Conservation (phyloP, 2,329 filamentous ascomycete genomes). For the Cordyceps tenuipes region DNA sequence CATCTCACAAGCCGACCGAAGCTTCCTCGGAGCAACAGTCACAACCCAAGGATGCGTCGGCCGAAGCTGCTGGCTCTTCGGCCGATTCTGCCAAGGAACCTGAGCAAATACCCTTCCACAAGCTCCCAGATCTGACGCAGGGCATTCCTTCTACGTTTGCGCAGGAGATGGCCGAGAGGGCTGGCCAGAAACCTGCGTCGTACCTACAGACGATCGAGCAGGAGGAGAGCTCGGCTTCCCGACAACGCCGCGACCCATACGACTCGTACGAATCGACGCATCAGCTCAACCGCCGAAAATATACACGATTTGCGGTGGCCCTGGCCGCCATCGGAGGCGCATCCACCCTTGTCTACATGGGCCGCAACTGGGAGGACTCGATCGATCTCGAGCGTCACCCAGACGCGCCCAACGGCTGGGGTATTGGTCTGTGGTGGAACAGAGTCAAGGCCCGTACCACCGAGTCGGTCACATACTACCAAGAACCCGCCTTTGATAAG, state of each 20-base stretch:
- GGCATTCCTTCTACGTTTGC: slow-evolving; percentile 89
- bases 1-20: slow-evolving; percentile 2
- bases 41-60: slow-evolving; percentile 12
- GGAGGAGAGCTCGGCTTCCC: slow-evolving; percentile 25
- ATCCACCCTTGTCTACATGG: slow-evolving; percentile 62
- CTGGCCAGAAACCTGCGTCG: slow-evolving; percentile 19
- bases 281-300: slow-evolving; percentile 68
- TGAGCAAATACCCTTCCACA: slow-evolving; percentile 47
- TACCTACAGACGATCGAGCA: slow-evolving; percentile 28
- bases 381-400: slow-evolving; percentile 62
- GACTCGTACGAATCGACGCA: slow-evolving; percentile 86
- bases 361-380: slow-evolving; percentile 79
- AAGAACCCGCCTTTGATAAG: slow-evolving; percentile 90
- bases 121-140: slow-evolving; percentile 84
- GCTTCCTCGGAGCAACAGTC: neutral
- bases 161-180: slow-evolving; percentile 54
- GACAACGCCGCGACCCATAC: slow-evolving; percentile 40
- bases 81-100: slow-evolving; percentile 23
- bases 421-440: slow-evolving; percentile 65
- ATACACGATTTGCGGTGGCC: slow-evolving; percentile 68
- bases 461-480: slow-evolving; percentile 82
- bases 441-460: slow-evolving; percentile 67
- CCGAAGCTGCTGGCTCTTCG: slow-evolving; percentile 3
- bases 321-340: slow-evolving; percentile 48
- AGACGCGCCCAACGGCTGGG: slow-evolving; percentile 75